These are phyloP conservation scores for Chalciporus sphaerocephalus DNA, from an alignment of 768 basidiomycete species.

Conservation along the genomic window DNA sequence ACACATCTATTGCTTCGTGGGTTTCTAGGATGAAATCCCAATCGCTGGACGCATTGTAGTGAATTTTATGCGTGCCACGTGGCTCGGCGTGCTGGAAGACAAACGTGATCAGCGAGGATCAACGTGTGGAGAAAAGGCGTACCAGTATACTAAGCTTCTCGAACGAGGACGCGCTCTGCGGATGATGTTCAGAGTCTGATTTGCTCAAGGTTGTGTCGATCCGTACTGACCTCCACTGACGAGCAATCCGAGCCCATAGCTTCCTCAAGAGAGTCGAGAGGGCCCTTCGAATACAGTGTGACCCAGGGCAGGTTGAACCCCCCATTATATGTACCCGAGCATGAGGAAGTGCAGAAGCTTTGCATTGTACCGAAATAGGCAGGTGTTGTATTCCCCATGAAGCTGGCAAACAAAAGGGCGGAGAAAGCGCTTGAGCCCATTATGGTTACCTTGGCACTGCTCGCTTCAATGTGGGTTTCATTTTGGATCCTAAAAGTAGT, in stretches of 20 bases:
- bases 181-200: constrained; percentile 8
- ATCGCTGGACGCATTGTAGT: constrained; percentile 53
- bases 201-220: background rate
- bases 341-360: constrained; percentile 6
- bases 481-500: constrained; percentile 15
- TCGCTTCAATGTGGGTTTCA: constrained; percentile 10
- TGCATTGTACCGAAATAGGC: constrained; percentile 30
- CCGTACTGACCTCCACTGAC: constrained; percentile 26
- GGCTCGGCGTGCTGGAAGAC: constrained; percentile 28
- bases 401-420: constrained; percentile 24
- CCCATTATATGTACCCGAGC: constrained; percentile 13
- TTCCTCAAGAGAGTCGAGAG: constrained; percentile 1
- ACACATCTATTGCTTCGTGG: constrained; percentile 53
- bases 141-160: constrained; percentile 20
- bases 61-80: constrained; percentile 57
- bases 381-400: constrained; percentile 27
- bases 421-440: constrained; percentile 10
- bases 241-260: constrained; percentile 29
- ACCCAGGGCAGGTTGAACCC: background rate
- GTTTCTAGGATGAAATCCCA: constrained; percentile 67
- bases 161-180: constrained; percentile 22
- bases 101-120: constrained; percentile 1
- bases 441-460: background rate
- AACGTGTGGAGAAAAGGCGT: background rate
- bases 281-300: constrained; percentile 7